Evolutionary conservation across 202 grass and related monocot genomes (phyloP), one percentile per base, ranked within the genome.

Genomic region (Carex sylvatica): DNA sequence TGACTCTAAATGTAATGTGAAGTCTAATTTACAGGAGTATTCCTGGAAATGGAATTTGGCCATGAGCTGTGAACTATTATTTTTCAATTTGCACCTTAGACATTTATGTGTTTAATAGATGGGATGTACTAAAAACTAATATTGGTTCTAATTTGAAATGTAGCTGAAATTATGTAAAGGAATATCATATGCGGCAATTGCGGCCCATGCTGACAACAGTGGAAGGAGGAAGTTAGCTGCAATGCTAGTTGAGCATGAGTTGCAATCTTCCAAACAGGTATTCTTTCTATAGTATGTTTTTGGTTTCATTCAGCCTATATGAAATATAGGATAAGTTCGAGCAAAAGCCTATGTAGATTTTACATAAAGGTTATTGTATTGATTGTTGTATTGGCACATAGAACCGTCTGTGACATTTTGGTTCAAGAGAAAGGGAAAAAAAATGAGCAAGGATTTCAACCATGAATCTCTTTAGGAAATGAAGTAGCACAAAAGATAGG

Each of bases 151-250:
- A 66, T 87, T 89, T 82, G 13, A 83, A 60, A 87, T 81, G 30
- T 89, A 99, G 96, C 91, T 99, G 52, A 93, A 83, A 83, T 91
- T 99, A 89, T 95, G 96, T 84, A 95, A 99, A 91, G 88, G 91
- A 54, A 99, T 99, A 95, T 99, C 96, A 49, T 95, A 92, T 88
- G 96, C 96, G 73, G 91, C 92, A 38, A 89, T 99, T 81, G 92
- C 96, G 49, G 91, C 96, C 87, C 96, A 99, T 95, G 96, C 96
- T 85, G 93, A 99, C 88, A 90, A 87, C 68, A 90, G 80, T 60
- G 92, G 89, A 28, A 85, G 89, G 36, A 89, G 96, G 83, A 99
- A 91, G 67, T 90, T 95, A 83, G 89, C 91, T 89, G 89, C 96
- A 76, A 86, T 95, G 89, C 91, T 99, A 1, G 88, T 99, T 84